Evolutionary conservation across 2,329 filamentous ascomycete species (phyloP), one percentile per base, ranked within the genome.

Genomic region (Trichophyton benhamiae): DNA sequence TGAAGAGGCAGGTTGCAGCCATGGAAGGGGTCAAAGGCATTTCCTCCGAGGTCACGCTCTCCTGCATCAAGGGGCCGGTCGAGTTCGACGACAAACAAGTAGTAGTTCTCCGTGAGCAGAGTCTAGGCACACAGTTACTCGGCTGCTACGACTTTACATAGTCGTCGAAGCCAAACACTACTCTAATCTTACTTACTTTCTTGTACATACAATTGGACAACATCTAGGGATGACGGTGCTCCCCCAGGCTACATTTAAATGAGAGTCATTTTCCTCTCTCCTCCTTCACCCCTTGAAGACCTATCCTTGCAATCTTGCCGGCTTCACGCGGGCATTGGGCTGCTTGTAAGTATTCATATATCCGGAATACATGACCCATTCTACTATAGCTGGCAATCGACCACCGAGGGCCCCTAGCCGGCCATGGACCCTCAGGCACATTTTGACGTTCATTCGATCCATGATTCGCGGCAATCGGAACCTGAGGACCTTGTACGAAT

Each of bases 1-100:
- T 27, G n/a, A 48, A 53, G 48, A 36, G 30, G 3, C 36, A 49
- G 27, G 20, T 46, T 33, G 41, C 58, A 8, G 58, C 58, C n/a
- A 58, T 44, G 33, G 33, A 42, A 17, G 55, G 55, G 11, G 33
- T 17, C 58, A 27, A 11, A 60, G 58, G 58, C 15, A 36, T 44
- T 7, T 30, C 41, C 27, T 60, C 36, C 22, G 33, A 65, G 64
- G 30, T 67, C 72, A 33, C 66, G 1, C 64, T 76, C 13, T 72
- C 75, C 3, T 71, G 79, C 3, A 80, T 76, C 44, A 74, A 79
- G 63, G 80, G 80, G 59, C 92, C 87, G 83, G 84, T 96, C 7
- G 89, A 89, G 0, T 96, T 96, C 68, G 90, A 96, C 68, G 89
- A 95, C 49, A 89, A 95, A 73, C 90, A 90, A 76, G 88, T 96